Conservation (phyloP, 805 yeast species). For the Blastobotrys terrestris region DNA sequence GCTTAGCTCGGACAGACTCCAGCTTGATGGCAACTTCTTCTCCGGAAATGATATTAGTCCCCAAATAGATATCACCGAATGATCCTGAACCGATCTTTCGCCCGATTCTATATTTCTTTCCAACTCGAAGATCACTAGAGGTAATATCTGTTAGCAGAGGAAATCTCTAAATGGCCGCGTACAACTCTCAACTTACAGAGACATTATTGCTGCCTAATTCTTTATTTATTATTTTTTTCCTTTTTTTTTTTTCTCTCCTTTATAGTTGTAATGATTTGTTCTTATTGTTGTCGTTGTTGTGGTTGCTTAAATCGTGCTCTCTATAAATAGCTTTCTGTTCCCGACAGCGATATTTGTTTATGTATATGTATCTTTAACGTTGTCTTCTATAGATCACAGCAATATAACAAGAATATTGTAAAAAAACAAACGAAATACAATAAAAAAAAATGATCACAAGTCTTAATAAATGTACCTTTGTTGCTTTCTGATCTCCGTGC, state of each 20-base stretch:
- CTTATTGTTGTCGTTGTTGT: not conserved
- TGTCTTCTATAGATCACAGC: not conserved
- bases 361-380: not conserved
- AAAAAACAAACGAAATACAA: too few species aligned
- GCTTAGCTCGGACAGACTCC: constrained; percentile 84
- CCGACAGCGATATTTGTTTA: not conserved
- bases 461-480: not conserved
- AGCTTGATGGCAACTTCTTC: constrained; percentile 97
- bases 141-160: not conserved
- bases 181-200: not conserved
- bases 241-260: not conserved
- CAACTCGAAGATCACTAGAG: constrained; percentile 67
- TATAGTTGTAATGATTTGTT: not conserved
- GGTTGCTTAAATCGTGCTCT: too few species aligned
- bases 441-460: not conserved
- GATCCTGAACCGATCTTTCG: constrained; percentile 96
- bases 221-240: not conserved
- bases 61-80: constrained; percentile 92
- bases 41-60: constrained; percentile 89
- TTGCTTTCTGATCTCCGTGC: not conserved
- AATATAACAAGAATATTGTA: not conserved
- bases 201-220: not conserved
- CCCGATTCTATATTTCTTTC: constrained; percentile 89
- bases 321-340: not conserved
- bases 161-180: not conserved